Percentiles rank a stretch among this genome's conserved stretches.
Evolutionary conservation across 345 rosid species (phyloP).

Genomic region (Psidium guajava): DNA sequence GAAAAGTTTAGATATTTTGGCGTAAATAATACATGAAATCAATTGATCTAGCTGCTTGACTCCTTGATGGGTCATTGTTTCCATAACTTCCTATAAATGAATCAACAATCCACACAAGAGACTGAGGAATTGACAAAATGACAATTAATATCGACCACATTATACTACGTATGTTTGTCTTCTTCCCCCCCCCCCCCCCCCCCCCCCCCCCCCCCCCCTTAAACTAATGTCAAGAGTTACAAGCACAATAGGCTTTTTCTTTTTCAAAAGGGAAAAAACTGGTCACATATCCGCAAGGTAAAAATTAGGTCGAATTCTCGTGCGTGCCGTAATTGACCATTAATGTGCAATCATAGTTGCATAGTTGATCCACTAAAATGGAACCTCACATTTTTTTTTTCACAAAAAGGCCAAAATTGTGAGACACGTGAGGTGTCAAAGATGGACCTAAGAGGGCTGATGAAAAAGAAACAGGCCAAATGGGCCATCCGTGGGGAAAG

Average conservation of each 20-base stretch:
- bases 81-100: neutral
- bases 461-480: too few species aligned
- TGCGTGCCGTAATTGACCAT: neutral
- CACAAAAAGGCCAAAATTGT: neutral
- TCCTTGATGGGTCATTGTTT: neutral
- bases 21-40: neutral
- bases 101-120: neutral
- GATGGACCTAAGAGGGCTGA: too few species aligned
- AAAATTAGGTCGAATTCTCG: neutral
- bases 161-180: neutral
- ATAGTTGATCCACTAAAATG: neutral
- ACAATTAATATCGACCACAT: neutral
- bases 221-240: neutral
- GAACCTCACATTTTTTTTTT: too few species aligned
- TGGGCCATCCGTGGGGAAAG: too few species aligned
- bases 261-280: neutral
- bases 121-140: neutral
- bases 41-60: too few species aligned
- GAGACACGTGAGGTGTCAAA: neutral
- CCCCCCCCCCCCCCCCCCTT: too few species aligned
- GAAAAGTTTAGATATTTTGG: neutral
- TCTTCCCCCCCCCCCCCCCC: too few species aligned
- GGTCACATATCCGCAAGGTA: neutral
- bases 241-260: neutral
- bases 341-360: neutral